phyloP scores from a whole-genome alignment of 805 yeast species.

The Lachancea lanzarotensis region DNA sequence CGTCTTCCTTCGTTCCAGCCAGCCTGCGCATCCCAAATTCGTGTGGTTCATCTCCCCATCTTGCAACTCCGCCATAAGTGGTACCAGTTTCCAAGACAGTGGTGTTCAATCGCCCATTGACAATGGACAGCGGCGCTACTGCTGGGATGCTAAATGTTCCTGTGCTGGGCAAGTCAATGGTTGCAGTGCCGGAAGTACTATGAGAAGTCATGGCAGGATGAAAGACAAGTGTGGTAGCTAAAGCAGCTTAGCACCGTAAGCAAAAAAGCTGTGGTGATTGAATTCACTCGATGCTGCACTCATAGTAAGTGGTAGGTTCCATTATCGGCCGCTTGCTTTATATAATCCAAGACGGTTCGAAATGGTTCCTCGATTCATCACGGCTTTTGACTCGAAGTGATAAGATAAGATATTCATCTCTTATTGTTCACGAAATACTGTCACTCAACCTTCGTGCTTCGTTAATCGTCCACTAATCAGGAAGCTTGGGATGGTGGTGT shows the following conservation, averaged over 20 bases:
- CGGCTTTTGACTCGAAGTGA: neutral
- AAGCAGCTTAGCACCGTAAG: neutral
- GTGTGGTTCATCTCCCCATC: conserved; percentile 50
- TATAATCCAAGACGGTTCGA: too few species aligned
- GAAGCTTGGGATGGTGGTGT: too few species aligned
- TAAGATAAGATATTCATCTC: neutral
- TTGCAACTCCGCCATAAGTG: conserved; percentile 53
- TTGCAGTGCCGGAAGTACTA: neutral
- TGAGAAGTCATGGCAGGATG: neutral
- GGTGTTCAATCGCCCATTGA: conserved; percentile 41
- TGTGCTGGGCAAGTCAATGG: conserved; percentile 4
- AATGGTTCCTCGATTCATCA: neutral
- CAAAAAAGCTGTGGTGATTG: too few species aligned
- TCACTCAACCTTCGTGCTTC: too few species aligned
- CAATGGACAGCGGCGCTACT: conserved; percentile 27
- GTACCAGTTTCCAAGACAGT: conserved; percentile 58
- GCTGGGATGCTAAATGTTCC: conserved; percentile 18
- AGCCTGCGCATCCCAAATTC: conserved; percentile 66
- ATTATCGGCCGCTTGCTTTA: too few species aligned
- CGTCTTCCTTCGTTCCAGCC: conserved; percentile 57
- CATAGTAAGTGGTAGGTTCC: too few species aligned
- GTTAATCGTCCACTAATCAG: too few species aligned
- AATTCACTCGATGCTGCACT: neutral
- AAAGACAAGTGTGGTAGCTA: neutral
- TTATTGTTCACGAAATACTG: too few species aligned